Percentiles rank a stretch among this genome's conserved stretches.
phyloP scores from a whole-genome alignment of 73 alveolate genomes.

The Paramecium tetraurelia region DNA sequence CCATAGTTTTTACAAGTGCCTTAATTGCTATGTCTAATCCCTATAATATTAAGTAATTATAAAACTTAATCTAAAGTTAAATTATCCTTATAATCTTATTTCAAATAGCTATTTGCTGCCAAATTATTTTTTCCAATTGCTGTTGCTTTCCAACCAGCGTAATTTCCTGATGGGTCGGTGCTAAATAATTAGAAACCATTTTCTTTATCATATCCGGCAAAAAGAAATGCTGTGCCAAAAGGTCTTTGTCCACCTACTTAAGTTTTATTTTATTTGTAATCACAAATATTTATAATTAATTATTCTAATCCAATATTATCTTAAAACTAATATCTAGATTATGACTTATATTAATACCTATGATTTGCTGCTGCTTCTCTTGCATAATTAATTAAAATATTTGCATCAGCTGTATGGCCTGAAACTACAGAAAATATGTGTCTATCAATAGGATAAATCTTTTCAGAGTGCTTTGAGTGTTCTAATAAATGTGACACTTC shows the following conservation, averaged over 20 bases:
- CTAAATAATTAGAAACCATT: conserved; percentile 73
- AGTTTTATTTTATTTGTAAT: conserved; percentile 71
- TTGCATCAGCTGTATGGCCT: conserved; percentile 80
- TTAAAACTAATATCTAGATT: conserved; percentile 39
- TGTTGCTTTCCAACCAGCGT: conserved; percentile 79
- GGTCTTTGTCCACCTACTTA: conserved; percentile 78
- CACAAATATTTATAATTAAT: conserved; percentile 69
- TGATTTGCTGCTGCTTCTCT: conserved; percentile 69
- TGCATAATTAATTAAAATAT: conserved; percentile 72
- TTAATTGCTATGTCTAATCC: conserved; percentile 75
- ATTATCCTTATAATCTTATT: conserved; percentile 74
- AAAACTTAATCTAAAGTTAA: conserved; percentile 71
- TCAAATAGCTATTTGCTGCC: conserved; percentile 71
- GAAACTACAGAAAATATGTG: conserved; percentile 74
- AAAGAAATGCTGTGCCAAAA: conserved; percentile 76
- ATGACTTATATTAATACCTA: conserved; percentile 24
- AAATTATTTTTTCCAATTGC: conserved; percentile 76
- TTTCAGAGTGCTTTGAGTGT: conserved; percentile 65
- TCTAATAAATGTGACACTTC: conserved; percentile 70
- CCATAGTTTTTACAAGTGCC: conserved; percentile 81
- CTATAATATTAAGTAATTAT: not conserved
- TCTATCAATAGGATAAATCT: conserved; percentile 60
- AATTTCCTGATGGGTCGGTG: conserved; percentile 80
- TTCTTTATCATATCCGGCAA: conserved; percentile 76
- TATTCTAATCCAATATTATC: conserved; percentile 73